A percentile compares a stretch with the other conserved stretches of the same genome.
These are phyloP conservation scores for Dipteronia dyeriana DNA, from an alignment of 345 rosid species.

Conservation along the genomic window DNA sequence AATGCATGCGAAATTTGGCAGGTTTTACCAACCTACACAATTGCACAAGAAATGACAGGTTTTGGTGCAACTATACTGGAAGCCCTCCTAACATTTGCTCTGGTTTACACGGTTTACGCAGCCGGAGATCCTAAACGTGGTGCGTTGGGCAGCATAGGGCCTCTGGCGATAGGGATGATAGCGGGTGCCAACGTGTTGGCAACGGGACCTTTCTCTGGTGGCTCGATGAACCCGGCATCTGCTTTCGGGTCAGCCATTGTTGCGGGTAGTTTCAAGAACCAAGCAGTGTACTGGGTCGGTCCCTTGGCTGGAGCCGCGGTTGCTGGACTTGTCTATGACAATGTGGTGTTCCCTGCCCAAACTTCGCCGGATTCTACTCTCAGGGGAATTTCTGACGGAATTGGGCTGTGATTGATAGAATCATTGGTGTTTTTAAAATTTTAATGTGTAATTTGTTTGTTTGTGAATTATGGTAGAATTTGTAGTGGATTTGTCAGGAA, in stretches of 20 bases:
- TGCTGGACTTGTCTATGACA: slow-evolving; percentile 77
- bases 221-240: slow-evolving; percentile 85
- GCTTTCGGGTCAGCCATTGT: slow-evolving; percentile 79
- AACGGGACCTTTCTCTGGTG: slow-evolving; percentile 86
- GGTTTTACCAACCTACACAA: slow-evolving; percentile 57
- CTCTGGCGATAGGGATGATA: slow-evolving; percentile 59
- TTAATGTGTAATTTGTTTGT: too few relatives aligned
- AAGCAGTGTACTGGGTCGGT: slow-evolving; percentile 93
- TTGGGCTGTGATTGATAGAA: slow-evolving; percentile 1
- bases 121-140: slow-evolving; percentile 59
- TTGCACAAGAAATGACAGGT: slow-evolving; percentile 85
- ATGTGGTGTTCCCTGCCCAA: slow-evolving; percentile 46
- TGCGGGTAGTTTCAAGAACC: slow-evolving; percentile 75
- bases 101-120: slow-evolving; percentile 74
- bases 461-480: neutral
- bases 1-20: slow-evolving; percentile 19
- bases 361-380: slow-evolving; percentile 27
- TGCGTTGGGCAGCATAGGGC: slow-evolving; percentile 44
- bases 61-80: slow-evolving; percentile 87
- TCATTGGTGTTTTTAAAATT: too few relatives aligned
- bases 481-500: too few relatives aligned
- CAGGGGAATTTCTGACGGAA: slow-evolving; percentile 35
- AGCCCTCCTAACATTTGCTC: slow-evolving; percentile 64
- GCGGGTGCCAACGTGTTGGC: slow-evolving; percentile 81
- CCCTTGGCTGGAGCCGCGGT: slow-evolving; percentile 73